Evolutionary conservation across 2,329 filamentous ascomycete species (phyloP).

Genomic region (Fusarium sororula): DNA sequence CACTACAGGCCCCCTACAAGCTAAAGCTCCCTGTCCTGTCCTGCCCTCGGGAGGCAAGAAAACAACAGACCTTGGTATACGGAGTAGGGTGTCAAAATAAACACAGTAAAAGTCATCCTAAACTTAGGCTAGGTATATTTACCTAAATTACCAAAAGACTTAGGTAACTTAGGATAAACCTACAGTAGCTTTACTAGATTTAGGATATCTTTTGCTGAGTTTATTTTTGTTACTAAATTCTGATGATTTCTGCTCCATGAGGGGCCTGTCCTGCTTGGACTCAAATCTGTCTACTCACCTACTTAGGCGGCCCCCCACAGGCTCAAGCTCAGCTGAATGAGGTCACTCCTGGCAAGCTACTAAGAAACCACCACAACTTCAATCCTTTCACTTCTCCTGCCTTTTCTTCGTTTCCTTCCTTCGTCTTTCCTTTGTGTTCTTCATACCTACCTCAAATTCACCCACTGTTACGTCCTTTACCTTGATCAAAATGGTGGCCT

Average conservation of each 20-base stretch:
- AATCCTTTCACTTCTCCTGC: conserved; percentile 5
- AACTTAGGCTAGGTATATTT: no score
- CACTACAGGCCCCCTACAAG: neutral
- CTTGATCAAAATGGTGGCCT: conserved; percentile 73
- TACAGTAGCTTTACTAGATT: no score
- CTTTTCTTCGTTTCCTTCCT: neutral
- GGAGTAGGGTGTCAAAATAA: no score
- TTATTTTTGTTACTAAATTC: no score
- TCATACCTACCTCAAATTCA: neutral
- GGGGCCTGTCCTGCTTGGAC: neutral
- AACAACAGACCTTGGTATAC: no score
- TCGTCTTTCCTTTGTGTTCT: conserved; percentile 15
- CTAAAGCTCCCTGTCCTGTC: neutral
- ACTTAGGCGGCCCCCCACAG: conserved; percentile 3
- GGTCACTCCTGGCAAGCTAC: conserved; percentile 18
- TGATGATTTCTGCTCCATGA: no score
- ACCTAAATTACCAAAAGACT: no score
- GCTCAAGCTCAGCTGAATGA: conserved; percentile 24
- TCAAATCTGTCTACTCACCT: neutral
- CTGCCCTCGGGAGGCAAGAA: no score
- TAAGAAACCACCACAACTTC: neutral
- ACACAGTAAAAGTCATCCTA: no score
- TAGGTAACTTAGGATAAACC: no score
- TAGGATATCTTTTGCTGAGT: no score
- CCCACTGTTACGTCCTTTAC: neutral